Conservation (phyloP, 495 filamentous ascomycete species). For the Xylaria nigripes region DNA sequence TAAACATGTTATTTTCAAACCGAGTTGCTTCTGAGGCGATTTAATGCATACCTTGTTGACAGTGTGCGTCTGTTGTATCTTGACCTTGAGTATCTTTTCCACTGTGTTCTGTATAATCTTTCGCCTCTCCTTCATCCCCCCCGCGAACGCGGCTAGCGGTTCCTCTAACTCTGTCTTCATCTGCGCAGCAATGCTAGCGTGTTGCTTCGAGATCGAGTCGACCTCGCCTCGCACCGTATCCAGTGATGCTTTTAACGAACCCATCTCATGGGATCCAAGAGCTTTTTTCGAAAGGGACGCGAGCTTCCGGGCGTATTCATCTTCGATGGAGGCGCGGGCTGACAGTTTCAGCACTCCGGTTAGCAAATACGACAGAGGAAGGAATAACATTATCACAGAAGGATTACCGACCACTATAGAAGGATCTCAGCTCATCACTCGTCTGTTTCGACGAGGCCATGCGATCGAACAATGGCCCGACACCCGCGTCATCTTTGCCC, state of each 20-base stretch:
- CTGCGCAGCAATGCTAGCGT: slow-evolving; percentile 79
- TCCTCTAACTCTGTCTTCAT: slow-evolving; percentile 99
- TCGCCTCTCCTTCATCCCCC: slow-evolving; percentile 86
- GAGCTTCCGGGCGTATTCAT: slow-evolving; percentile 93
- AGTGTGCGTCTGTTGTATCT: slow-evolving; percentile 78
- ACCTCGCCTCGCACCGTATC: slow-evolving; percentile 83
- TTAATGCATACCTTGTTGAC: slow-evolving; percentile 70
- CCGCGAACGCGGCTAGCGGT: slow-evolving; percentile 81
- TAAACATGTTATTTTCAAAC: background rate
- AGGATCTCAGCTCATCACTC: slow-evolving; percentile 85
- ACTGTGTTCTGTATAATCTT: slow-evolving; percentile 92
- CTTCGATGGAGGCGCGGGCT: slow-evolving; percentile 91
- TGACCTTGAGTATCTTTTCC: slow-evolving; percentile 87
- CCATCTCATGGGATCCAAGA: slow-evolving; percentile 80
- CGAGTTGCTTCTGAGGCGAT: background rate
- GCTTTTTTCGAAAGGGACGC: slow-evolving; percentile 78
- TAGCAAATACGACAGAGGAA: background rate
- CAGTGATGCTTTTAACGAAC: slow-evolving; percentile 72
- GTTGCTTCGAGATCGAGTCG: slow-evolving; percentile 90
- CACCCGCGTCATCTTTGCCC: slow-evolving; percentile 98
- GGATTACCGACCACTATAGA: slow-evolving; percentile 65
- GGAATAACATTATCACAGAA: background rate
- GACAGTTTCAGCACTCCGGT: slow-evolving; percentile 6
- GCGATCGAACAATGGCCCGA: slow-evolving; percentile 84
- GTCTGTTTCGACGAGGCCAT: slow-evolving; percentile 95